Evolutionary conservation across 371 early-diverging fungal genomes (phyloP).

Genomic region (Haplosporangium sp.): DNA sequence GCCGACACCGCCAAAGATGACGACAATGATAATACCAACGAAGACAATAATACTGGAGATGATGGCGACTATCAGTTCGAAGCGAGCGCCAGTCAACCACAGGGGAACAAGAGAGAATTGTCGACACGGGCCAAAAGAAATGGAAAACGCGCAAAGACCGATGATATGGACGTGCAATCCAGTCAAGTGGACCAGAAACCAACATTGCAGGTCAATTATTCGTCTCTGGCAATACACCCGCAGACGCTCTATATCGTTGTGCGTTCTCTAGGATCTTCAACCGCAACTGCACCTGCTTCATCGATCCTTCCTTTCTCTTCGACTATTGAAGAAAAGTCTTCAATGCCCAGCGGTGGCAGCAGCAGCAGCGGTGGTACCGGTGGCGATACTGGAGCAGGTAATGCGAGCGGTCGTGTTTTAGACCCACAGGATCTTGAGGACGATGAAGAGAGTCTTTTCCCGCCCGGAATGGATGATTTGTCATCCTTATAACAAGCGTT

Average conservation of each 20-base stretch:
- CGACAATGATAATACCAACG: neutral
- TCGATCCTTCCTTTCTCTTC: constrained; percentile 19
- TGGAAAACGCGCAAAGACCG: constrained; percentile 5
- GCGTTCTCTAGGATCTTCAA: constrained; percentile 10
- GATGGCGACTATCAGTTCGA: constrained; percentile 15
- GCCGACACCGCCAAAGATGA: neutral
- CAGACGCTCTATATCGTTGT: constrained; percentile 45
- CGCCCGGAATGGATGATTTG: constrained; percentile 38
- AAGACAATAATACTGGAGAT: neutral
- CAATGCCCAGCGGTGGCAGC: neutral
- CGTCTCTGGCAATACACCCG: constrained; percentile 21
- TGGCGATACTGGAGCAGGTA: neutral
- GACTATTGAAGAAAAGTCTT: neutral
- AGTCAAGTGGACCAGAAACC: constrained; percentile 40
- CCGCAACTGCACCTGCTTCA: neutral
- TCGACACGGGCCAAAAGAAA: neutral
- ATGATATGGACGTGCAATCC: neutral
- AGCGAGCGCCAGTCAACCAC: neutral
- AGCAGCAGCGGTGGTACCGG: neutral
- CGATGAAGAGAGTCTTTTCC: constrained; percentile 31
- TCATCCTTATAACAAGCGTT: neutral
- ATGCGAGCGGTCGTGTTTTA: neutral
- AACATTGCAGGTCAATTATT: constrained; percentile 36
- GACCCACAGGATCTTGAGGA: constrained; percentile 1
- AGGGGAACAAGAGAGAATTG: constrained; percentile 8